These are phyloP conservation scores for Botrytis porri DNA, from an alignment of 2,329 filamentous ascomycete species.

Conservation along the genomic window DNA sequence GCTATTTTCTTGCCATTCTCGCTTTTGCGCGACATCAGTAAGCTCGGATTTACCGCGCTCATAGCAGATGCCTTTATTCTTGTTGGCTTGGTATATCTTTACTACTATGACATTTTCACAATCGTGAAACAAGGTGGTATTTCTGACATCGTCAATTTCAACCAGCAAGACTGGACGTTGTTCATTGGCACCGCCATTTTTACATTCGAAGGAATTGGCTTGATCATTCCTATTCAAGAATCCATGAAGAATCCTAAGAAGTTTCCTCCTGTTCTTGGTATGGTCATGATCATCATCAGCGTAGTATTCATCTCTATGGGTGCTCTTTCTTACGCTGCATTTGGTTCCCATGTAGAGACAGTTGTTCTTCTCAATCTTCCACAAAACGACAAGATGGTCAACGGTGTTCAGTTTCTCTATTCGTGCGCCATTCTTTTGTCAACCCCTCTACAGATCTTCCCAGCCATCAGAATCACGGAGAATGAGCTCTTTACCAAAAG, in stretches of 20 bases:
- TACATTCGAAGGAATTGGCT: slow-evolving; percentile 94
- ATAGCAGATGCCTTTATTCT: slow-evolving; percentile 94
- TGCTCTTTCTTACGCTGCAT: slow-evolving; percentile 91
- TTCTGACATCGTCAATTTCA: slow-evolving; percentile 87
- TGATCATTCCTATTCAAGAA: slow-evolving; percentile 97
- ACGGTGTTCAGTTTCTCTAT: slow-evolving; percentile 93
- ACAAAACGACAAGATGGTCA: slow-evolving; percentile 92
- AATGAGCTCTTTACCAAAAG: slow-evolving; percentile 91
- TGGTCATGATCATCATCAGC: slow-evolving; percentile 94
- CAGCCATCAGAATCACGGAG: slow-evolving; percentile 93
- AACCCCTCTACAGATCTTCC: slow-evolving; percentile 95
- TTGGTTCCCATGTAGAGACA: slow-evolving; percentile 91
- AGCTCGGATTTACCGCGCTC: slow-evolving; percentile 91
- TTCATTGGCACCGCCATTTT: slow-evolving; percentile 99
- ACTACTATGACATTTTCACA: slow-evolving; percentile 91
- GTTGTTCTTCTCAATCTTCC: slow-evolving; percentile 95
- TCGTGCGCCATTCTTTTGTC: slow-evolving; percentile 96
- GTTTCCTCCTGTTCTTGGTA: slow-evolving; percentile 82
- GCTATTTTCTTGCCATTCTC: slow-evolving; percentile 92
- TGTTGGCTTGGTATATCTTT: slow-evolving; percentile 86
- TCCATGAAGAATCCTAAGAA: slow-evolving; percentile 90
- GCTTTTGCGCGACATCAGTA: slow-evolving; percentile 92
- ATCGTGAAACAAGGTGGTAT: slow-evolving; percentile 70
- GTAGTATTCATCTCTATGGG: slow-evolving; percentile 88
- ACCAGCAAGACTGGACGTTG: slow-evolving; percentile 86